Evolutionary conservation across 106 monocot genomes (phyloP).

Genomic region (Phalaenopsis equestris): DNA sequence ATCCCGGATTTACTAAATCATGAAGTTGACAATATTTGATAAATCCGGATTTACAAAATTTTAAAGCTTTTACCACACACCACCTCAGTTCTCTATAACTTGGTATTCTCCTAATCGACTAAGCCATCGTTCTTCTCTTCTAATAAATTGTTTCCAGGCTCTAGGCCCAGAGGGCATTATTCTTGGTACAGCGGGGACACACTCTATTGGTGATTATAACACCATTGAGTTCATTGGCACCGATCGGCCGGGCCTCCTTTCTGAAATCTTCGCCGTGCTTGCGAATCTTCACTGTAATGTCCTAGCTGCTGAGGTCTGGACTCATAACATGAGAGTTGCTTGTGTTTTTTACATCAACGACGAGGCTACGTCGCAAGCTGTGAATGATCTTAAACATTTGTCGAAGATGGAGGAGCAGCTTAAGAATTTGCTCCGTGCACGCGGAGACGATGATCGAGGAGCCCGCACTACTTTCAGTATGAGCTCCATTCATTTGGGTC

Average conservation of each 20-base stretch:
- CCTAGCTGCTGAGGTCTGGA: slow-evolving; percentile 83
- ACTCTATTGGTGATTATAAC: slow-evolving; percentile 58
- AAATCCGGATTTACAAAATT: too few species aligned
- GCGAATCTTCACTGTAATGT: slow-evolving; percentile 61
- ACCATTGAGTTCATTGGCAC: slow-evolving; percentile 81
- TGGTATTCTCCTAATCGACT: background rate
- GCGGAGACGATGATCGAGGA: slow-evolving; percentile 30
- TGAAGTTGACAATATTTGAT: too few species aligned
- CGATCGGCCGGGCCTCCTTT: slow-evolving; percentile 83
- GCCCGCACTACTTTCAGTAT: slow-evolving; percentile 47
- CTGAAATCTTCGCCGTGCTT: slow-evolving; percentile 84
- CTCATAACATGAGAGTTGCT: slow-evolving; percentile 70
- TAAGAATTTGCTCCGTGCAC: slow-evolving; percentile 45
- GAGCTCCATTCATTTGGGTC: slow-evolving; percentile 62
- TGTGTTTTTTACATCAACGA: slow-evolving; percentile 86
- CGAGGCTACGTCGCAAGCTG: slow-evolving; percentile 29
- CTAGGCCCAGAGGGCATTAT: slow-evolving; percentile 74
- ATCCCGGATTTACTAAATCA: too few species aligned
- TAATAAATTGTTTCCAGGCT: slow-evolving; percentile 40
- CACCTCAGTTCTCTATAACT: background rate
- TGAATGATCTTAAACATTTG: slow-evolving; percentile 49
- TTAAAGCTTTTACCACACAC: too few species aligned
- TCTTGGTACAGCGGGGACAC: slow-evolving; percentile 57
- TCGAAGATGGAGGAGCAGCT: slow-evolving; percentile 58
- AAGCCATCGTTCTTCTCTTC: background rate